Conservation (phyloP, 495 filamentous ascomycete species). For the Trichoderma parareesei region DNA sequence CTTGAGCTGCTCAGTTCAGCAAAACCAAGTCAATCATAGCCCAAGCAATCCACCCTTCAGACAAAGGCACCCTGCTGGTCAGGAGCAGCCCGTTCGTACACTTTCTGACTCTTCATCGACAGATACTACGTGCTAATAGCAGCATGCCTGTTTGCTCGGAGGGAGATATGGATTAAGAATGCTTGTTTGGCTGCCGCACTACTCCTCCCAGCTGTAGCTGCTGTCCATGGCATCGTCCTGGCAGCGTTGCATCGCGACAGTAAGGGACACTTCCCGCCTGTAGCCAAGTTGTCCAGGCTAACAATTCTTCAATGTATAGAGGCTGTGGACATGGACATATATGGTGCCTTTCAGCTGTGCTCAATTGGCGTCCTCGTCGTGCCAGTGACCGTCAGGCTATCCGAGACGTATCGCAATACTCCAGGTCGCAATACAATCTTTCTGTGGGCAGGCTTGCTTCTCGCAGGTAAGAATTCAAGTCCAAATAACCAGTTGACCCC, state of each 20-base stretch:
- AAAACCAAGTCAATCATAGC: no score
- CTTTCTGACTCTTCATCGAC: neutral
- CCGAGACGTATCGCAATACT: slow-evolving; percentile 51
- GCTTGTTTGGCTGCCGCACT: slow-evolving; percentile 54
- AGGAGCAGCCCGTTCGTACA: neutral
- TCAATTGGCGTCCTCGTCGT: slow-evolving; percentile 53
- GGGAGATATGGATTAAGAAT: slow-evolving; percentile 48
- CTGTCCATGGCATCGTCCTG: slow-evolving; percentile 51
- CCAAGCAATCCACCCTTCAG: no score
- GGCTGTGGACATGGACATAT: slow-evolving; percentile 57
- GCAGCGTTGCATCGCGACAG: slow-evolving; percentile 43
- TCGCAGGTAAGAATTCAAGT: slow-evolving; percentile 36
- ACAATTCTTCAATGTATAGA: slow-evolving; percentile 22
- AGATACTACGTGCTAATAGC: slow-evolving; percentile 54
- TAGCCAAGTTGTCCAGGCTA: neutral
- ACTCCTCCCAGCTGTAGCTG: slow-evolving; percentile 52
- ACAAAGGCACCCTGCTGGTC: no score
- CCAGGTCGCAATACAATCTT: slow-evolving; percentile 55
- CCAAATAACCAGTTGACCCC: no score
- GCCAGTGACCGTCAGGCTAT: slow-evolving; percentile 47
- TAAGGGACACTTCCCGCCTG: slow-evolving; percentile 23
- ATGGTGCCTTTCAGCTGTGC: slow-evolving; percentile 55
- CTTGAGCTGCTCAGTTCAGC: slow-evolving; percentile 7
- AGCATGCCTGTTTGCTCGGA: slow-evolving; percentile 49
- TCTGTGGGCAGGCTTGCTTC: slow-evolving; percentile 48